Conservation (phyloP, 345 rosid species). For the Iberis pinnata region DNA sequence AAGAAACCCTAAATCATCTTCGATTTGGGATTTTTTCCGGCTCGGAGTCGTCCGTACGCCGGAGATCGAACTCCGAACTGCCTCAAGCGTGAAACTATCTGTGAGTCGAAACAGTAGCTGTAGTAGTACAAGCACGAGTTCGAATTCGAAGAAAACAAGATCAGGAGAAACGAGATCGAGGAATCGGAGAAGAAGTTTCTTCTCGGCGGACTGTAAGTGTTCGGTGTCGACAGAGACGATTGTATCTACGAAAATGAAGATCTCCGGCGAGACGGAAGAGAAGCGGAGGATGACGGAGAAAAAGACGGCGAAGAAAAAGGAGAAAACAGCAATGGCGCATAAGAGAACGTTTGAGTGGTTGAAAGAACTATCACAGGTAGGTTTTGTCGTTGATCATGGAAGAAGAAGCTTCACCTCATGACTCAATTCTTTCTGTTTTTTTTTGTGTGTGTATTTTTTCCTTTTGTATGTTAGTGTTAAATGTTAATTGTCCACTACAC, state of each 20-base stretch:
- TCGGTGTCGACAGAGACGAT: constrained; percentile 45
- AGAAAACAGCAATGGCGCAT: constrained; percentile 55
- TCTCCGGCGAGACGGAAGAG: constrained; percentile 30
- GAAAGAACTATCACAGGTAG: constrained; percentile 63
- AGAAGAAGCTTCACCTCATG: constrained; percentile 21
- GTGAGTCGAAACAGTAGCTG: constrained; percentile 56
- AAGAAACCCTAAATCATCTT: constrained; percentile 36
- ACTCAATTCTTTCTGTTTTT: too few species aligned
- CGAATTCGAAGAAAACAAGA: constrained; percentile 27
- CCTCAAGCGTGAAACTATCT: constrained; percentile 28
- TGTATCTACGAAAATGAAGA: neutral
- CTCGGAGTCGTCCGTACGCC: constrained; percentile 71
- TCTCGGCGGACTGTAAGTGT: constrained; percentile 57
- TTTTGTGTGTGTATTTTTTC: too few species aligned
- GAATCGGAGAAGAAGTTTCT: constrained; percentile 32
- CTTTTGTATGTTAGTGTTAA: constrained; percentile 28
- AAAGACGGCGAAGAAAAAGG: constrained; percentile 36
- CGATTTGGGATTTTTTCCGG: constrained; percentile 65
- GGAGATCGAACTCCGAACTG: constrained; percentile 50
- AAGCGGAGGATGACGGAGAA: constrained; percentile 41
- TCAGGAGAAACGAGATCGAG: constrained; percentile 24
- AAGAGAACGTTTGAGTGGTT: constrained; percentile 83
- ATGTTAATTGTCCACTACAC: constrained; percentile 16
- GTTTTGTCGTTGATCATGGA: constrained; percentile 36
- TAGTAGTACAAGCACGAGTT: constrained; percentile 40